Percentiles rank a stretch among this genome's conserved stretches.
These are phyloP conservation scores for Neonectria neomacrospora DNA, from an alignment of 2,329 filamentous ascomycete genomes.

Conservation along the genomic window DNA sequence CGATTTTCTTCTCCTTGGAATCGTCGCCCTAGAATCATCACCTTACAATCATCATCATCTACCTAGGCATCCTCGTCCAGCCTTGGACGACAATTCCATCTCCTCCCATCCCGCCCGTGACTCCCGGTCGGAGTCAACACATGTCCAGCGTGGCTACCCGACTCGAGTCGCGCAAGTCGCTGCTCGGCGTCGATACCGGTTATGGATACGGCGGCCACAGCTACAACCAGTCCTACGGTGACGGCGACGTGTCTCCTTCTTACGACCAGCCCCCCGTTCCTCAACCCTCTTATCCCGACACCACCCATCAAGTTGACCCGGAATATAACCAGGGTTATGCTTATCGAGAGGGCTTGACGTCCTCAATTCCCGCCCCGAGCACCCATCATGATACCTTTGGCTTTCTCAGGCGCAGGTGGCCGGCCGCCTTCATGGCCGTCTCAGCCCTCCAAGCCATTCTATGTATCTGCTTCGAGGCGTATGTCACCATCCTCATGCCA, in stretches of 20 bases:
- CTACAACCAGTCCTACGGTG: slow-evolving; percentile 49
- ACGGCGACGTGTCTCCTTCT: slow-evolving; percentile 36
- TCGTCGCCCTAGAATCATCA: neutral
- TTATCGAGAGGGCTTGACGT: slow-evolving; percentile 51
- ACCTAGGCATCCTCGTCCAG: neutral
- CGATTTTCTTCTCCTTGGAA: neutral
- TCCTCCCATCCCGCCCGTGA: slow-evolving; percentile 36
- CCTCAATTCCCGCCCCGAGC: slow-evolving; percentile 48
- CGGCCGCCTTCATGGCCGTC: slow-evolving; percentile 83
- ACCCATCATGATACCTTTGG: slow-evolving; percentile 64
- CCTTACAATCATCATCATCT: neutral
- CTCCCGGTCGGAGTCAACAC: slow-evolving; percentile 52
- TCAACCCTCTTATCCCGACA: slow-evolving; percentile 47
- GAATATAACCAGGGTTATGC: slow-evolving; percentile 51
- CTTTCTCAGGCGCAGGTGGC: slow-evolving; percentile 86
- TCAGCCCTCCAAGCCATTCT: slow-evolving; percentile 81
- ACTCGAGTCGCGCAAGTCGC: slow-evolving; percentile 54
- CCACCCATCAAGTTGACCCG: slow-evolving; percentile 44
- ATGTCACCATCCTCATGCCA: slow-evolving; percentile 52
- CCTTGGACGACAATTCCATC: slow-evolving; percentile 28
- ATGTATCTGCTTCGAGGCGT: slow-evolving; percentile 88
- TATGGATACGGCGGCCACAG: slow-evolving; percentile 51
- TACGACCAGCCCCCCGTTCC: slow-evolving; percentile 36
- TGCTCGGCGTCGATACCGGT: slow-evolving; percentile 53
- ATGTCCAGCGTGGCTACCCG: slow-evolving; percentile 53